Evolutionary conservation across 345 rosid species (phyloP).

Genomic region (Passiflora organensis): DNA sequence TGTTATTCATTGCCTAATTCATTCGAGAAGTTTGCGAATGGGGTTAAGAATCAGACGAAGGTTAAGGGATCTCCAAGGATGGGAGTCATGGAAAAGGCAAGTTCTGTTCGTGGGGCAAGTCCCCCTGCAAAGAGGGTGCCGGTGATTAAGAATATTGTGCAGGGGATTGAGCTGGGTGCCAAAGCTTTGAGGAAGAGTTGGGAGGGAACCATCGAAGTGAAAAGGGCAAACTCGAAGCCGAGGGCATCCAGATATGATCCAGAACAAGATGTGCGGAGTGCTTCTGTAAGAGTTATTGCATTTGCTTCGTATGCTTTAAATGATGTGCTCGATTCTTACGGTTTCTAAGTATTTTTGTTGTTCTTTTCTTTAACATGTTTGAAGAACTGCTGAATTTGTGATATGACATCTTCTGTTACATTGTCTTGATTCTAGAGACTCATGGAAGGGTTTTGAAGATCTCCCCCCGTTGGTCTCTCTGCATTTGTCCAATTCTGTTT

Average conservation of each 20-base stretch:
- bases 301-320: background rate
- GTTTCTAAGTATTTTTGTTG: background rate
- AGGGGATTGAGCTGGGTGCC: constrained; percentile 80
- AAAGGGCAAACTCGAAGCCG: constrained; percentile 40
- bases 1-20: constrained; percentile 82
- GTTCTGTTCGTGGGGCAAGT: constrained; percentile 45
- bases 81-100: constrained; percentile 43
- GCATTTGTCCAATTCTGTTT: background rate
- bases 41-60: constrained; percentile 69
- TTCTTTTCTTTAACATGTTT: background rate
- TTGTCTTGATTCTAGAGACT: background rate
- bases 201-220: constrained; percentile 84
- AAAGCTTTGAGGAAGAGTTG: constrained; percentile 96
- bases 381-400: background rate
- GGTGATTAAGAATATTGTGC: constrained; percentile 52
- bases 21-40: constrained; percentile 76
- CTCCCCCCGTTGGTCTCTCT: background rate
- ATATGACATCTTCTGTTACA: background rate
- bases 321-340: no score
- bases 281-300: constrained; percentile 46
- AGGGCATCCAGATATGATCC: constrained; percentile 40
- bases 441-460: background rate
- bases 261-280: constrained; percentile 53
- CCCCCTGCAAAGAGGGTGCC: constrained; percentile 51
- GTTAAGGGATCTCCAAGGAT: constrained; percentile 48